These are phyloP conservation scores for Articulospora tetracladia DNA, from an alignment of 495 filamentous ascomycete genomes.

Conservation along the genomic window DNA sequence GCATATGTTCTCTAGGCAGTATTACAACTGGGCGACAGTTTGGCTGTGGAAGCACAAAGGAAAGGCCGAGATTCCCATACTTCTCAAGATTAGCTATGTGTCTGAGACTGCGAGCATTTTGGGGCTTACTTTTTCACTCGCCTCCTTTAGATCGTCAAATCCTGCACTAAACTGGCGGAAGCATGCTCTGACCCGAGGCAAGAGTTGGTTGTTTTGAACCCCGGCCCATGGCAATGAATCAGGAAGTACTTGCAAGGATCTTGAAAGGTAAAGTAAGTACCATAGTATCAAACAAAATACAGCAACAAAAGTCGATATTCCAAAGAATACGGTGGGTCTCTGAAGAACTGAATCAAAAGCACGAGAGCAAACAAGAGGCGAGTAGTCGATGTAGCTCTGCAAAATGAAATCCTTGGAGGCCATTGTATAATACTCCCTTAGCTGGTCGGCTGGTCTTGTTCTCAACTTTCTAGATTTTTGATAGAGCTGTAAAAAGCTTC, in stretches of 20 bases:
- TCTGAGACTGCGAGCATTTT: neutral
- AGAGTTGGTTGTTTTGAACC: neutral
- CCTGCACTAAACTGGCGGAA: neutral
- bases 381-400: neutral
- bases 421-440: too few relatives aligned
- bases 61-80: neutral
- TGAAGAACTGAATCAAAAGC: neutral
- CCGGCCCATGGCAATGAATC: neutral
- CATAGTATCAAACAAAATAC: neutral
- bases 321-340: neutral
- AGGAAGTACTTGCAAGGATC: neutral
- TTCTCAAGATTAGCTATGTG: neutral
- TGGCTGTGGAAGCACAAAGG: neutral
- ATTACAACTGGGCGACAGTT: neutral
- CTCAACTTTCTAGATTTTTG: too few relatives aligned
- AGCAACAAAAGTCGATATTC: neutral
- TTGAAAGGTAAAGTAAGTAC: neutral
- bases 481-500: too few relatives aligned
- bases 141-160: neutral
- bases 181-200: neutral
- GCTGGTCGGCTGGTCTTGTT: too few relatives aligned
- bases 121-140: neutral
- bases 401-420: neutral
- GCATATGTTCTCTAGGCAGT: neutral
- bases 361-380: neutral